Base-by-base conservation (phyloP, 208 protist species). In the Leishmania tarentolae region DNA sequence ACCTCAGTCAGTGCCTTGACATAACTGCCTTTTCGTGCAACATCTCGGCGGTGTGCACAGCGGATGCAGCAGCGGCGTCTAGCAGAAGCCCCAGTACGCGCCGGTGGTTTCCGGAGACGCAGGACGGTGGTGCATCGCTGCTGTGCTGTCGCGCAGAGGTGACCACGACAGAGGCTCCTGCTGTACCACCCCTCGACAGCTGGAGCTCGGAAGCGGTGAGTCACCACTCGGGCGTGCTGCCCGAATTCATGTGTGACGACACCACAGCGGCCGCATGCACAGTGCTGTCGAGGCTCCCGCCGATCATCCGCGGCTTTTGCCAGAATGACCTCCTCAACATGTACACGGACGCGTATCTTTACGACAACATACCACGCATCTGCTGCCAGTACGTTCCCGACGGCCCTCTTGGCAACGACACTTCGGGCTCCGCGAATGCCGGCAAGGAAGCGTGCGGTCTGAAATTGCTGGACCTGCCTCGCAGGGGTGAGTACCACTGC, bases 221-320 rank as follows among this genome's bases (percentile, higher is more conserved):
- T 31, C 28, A 66, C 44, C 0, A 40, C 35, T 71, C 42, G 6
- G 44, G 6, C 21, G 57, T 69, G 52, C 40, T 28, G 75, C 80
- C 75, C 28, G 37, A 19, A 53, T 31, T 37, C 8, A 85, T 37
- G 37, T 85, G 76, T n/a, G 81, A 80, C 37, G 76, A 71, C 7
- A 47, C 3, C 4, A 68, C 74, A 5, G 24, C n/a, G 42, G 24
- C 46, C 0, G 81, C 69, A 47, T 85, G 81, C 76, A 53, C 65
- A 31, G 81, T 75, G 7, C 0, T 69, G 44, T 50, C 59, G 40
- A 37, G 15, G 50, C 72, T 84, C 47, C 42, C 76, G 13, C 63
- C 81, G 3, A 13, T 80, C 28, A 40, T 81, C 24, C 81, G 76
- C 76, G 81, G 70, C 70, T 85, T 85, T 57, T 85, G 81, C 71